These are phyloP conservation scores for Eucalyptus dawsonii DNA, from an alignment of 345 rosid genomes.

Conservation along the genomic window DNA sequence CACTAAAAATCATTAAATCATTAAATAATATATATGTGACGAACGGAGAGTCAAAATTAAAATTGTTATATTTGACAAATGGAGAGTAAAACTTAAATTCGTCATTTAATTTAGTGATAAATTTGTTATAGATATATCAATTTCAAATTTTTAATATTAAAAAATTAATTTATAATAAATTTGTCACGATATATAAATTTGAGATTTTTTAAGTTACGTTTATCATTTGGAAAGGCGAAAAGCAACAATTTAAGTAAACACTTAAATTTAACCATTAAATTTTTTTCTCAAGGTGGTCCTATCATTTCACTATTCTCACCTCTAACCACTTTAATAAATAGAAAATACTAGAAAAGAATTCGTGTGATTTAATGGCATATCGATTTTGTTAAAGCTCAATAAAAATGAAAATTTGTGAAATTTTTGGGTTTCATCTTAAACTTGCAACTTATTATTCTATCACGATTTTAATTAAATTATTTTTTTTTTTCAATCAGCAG, in stretches of 20 bases:
- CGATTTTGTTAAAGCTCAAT: no score
- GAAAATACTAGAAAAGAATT: background rate
- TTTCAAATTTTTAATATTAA: rapidly evolving
- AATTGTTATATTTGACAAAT: no score
- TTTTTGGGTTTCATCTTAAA: background rate
- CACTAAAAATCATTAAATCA: no score
- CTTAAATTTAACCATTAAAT: background rate
- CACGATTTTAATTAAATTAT: background rate
- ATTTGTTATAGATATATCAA: rapidly evolving
- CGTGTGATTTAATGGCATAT: rapidly evolving
- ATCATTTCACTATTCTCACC: background rate
- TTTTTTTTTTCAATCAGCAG: background rate
- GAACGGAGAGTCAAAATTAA: no score
- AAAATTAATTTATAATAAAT: no score
- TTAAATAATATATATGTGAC: rapidly evolving
- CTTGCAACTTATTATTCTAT: background rate
- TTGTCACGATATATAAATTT: rapidly evolving
- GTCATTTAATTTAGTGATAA: rapidly evolving
- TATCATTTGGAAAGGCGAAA: background rate
- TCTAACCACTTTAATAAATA: background rate
- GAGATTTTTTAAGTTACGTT: rapidly evolving
- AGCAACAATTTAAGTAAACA: background rate
- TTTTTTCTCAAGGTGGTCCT: rapidly evolving
- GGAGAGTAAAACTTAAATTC: no score
- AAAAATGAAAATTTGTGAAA: background rate